Percentiles rank a stretch among this genome's conserved stretches.
Conservation (phyloP, 306 rosid genomes). For the Citrullus colocynthis region DNA sequence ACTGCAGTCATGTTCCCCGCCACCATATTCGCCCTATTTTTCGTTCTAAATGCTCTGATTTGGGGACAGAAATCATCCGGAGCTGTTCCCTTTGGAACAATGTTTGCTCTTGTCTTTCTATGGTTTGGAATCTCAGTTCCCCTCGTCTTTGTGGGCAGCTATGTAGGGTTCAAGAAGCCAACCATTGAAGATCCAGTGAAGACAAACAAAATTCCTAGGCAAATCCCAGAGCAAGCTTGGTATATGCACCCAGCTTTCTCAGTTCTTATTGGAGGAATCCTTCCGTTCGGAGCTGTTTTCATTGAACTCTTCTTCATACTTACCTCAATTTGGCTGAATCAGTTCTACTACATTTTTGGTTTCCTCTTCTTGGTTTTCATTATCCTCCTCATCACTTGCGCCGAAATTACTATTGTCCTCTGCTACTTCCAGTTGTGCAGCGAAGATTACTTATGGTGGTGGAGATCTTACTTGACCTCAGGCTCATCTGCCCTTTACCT, state of each 20-base stretch:
- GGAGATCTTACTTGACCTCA: slow-evolving; percentile 91
- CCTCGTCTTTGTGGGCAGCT: slow-evolving; percentile 85
- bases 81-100: slow-evolving; percentile 96
- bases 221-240: slow-evolving; percentile 99
- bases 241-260: slow-evolving; percentile 93
- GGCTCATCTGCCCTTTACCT: slow-evolving; percentile 94
- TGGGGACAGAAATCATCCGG: slow-evolving; percentile 99
- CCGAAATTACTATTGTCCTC: slow-evolving; percentile 88
- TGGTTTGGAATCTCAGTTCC: slow-evolving; percentile 99
- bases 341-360: slow-evolving; percentile 95
- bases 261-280: slow-evolving; percentile 86
- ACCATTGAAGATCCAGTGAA: slow-evolving; percentile 95
- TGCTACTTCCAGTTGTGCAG: slow-evolving; percentile 99
- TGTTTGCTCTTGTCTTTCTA: slow-evolving; percentile 86
- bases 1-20: slow-evolving; percentile 82
- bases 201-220: slow-evolving; percentile 97
- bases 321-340: slow-evolving; percentile 97
- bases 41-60: slow-evolving; percentile 60
- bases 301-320: slow-evolving; percentile 97
- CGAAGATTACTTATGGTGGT: slow-evolving; percentile 98
- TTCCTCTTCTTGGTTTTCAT: slow-evolving; percentile 91
- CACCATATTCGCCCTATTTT: slow-evolving; percentile 53
- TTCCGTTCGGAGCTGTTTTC: slow-evolving; percentile 96
- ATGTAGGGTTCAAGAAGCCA: slow-evolving; percentile 90
- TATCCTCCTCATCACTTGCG: slow-evolving; percentile 83